Evolutionary conservation across 2,329 filamentous ascomycete species (phyloP).

Genomic region (Samsoniella hepiali): DNA sequence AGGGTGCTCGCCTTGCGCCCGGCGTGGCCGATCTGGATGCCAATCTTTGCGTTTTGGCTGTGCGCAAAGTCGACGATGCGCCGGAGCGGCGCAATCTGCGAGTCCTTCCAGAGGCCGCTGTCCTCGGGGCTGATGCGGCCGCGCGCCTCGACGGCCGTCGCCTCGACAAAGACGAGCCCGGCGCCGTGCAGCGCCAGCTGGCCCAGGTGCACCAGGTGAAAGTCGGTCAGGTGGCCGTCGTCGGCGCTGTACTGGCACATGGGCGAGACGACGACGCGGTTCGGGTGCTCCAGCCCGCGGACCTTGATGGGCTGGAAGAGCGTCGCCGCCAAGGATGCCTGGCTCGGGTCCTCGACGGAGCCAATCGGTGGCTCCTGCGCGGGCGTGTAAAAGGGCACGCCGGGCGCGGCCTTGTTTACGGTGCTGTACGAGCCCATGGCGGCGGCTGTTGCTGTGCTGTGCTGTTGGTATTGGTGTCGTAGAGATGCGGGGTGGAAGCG

Average conservation of each 20-base stretch:
- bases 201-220: slow-evolving; percentile 79
- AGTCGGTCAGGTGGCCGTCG: slow-evolving; percentile 70
- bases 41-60: slow-evolving; percentile 71
- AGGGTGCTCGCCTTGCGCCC: slow-evolving; percentile 65
- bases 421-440: slow-evolving; percentile 16
- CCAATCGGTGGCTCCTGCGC: slow-evolving; percentile 50
- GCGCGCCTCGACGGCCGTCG: slow-evolving; percentile 69
- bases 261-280: slow-evolving; percentile 57
- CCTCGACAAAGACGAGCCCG: slow-evolving; percentile 72
- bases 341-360: slow-evolving; percentile 36
- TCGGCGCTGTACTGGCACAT: slow-evolving; percentile 60
- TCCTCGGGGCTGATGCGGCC: slow-evolving; percentile 83
- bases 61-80: slow-evolving; percentile 76
- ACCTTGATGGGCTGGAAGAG: slow-evolving; percentile 56
- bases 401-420: slow-evolving; percentile 39
- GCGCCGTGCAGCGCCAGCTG: slow-evolving; percentile 74
- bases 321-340: slow-evolving; percentile 42
- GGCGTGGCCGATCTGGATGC: slow-evolving; percentile 78
- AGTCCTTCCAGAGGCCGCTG: slow-evolving; percentile 78
- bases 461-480: neutral
- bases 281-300: slow-evolving; percentile 50
- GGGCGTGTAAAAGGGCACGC: slow-evolving; percentile 54
- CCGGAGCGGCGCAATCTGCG: slow-evolving; percentile 69
- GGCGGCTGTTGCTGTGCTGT: neutral
- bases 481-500: neutral